Evolutionary conservation across 176 grass and related monocot genomes (phyloP).

Genomic region (Lolium perenne): DNA sequence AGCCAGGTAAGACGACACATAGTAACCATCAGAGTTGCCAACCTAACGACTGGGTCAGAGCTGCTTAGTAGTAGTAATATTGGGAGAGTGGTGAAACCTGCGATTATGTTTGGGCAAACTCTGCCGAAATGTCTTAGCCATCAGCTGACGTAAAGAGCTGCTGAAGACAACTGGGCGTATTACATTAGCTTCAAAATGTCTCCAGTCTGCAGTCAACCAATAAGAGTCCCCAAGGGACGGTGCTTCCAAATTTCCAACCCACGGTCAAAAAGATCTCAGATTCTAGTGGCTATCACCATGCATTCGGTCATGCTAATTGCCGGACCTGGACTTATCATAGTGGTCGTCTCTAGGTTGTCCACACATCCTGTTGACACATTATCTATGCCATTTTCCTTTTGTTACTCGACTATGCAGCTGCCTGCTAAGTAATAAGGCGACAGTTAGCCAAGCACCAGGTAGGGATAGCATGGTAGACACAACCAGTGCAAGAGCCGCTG

Average conservation of each 20-base stretch:
- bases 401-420: no score
- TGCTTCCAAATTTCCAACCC: neutral
- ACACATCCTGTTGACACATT: neutral
- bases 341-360: neutral
- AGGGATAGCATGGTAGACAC: conserved; percentile 28
- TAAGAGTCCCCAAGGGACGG: neutral
- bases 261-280: neutral
- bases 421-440: neutral
- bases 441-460: neutral
- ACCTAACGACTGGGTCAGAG: neutral
- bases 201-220: neutral
- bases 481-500: neutral
- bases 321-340: neutral
- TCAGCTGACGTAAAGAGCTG: neutral
- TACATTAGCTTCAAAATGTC: neutral
- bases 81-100: neutral
- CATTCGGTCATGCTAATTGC: neutral
- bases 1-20: neutral
- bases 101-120: neutral
- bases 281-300: neutral
- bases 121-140: neutral
- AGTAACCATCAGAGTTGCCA: neutral
- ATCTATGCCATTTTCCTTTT: no score
- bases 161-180: neutral
- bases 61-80: neutral